Base-by-base conservation (phyloP, 805 yeast genomes). In the Yarrowia sp. region DNA sequence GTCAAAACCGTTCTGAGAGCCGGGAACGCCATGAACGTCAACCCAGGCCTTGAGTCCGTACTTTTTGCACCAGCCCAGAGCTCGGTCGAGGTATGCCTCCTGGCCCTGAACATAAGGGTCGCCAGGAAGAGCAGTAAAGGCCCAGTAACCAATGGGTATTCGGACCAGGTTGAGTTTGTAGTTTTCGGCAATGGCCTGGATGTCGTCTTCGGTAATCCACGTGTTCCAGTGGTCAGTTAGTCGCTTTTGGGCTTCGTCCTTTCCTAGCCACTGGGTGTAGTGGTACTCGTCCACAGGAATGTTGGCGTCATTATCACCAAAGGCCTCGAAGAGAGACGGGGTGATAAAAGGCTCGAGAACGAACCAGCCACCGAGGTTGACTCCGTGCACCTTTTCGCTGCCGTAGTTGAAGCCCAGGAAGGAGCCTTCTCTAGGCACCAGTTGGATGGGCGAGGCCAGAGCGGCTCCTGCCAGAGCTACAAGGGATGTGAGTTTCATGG, bases 101-200 rank as follows among this genome's bases (percentile, higher is more conserved):
- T 89, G 96, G 35, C 98, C 98, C 72, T 82, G 85, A 35, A 91
- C 95, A 71, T 90, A 92, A 2, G 98, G 97, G 74, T 92, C 98
- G 63, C 79, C 79, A 21, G 79, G 82, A 49, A 83, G 78, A 8
- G 76, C 71, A 54, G 80, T 72, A 74, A 89, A 90, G 10, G 97
- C 97, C 98, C 98, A 93, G 78, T 92, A 92, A 11, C 97, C 97
- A 64, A 92, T 84, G 49, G 98, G 98, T 66, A 92, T 87, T 71
- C 98, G 85, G 21, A 91, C 97, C 68, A 87, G 80, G 76, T 92
- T 93, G 68, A 92, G 80, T 1, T 97, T 97, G 64, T 79, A 79
- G 12, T 70, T 71, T 14, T 44, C 56, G 5, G 81, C 80, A 62
- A 92, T 89, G 63, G 79, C 72, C 58, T 75, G 69, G 70, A 93